Evolutionary conservation across 306 rosid genomes (phyloP), one percentile per base, ranked within the genome.

Genomic region (Cucurbita argyrosperma): DNA sequence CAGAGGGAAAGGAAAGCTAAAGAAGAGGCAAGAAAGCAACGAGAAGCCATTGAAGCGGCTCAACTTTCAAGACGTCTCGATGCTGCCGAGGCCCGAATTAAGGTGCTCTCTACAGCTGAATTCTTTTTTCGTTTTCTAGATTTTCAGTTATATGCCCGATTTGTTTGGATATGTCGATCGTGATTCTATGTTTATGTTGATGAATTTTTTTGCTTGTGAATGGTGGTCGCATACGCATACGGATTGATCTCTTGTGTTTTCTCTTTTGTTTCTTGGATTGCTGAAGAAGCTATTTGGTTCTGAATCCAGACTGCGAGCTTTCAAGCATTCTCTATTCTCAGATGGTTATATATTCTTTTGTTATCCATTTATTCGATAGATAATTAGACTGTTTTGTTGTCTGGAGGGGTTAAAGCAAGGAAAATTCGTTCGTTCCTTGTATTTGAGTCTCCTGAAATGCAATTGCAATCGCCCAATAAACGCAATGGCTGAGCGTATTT

Each of bases 21-120:
- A 83, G 95, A 78, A 3, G 95, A 84, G 54, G 89, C 96, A 12
- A 74, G 62, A 37, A 85, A 72, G 80, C 99, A 78, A 73, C 83
- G 89, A 74, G 96, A 94, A 79, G 97, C 97, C 82, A 84, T 91
- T 49, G 97, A 91, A 75, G 92, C 90, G 11, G 87, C 81, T 80
- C 97, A 88, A 72, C 75, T 97, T 81, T 86, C 92, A 67, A 82
- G 95, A 57, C 99, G 96, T 70, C 63, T 88, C 21, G 92, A 90
- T 79, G 99, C 91, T 13, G 89, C 88, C 19, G 81, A 91, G 74
- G 99, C 99, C 56, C 96, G 80, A 78, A 85, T 83, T 60, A 91
- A 94, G 99, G 99, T 94, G 57, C 50, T n/a, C 5, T 3, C 71
- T 18, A 4, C 50, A 50, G 6, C 35, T 47, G 8, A 7, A 8